These are phyloP conservation scores for Monascus purpureus DNA, from an alignment of 495 filamentous ascomycete genomes.

Conservation along the genomic window DNA sequence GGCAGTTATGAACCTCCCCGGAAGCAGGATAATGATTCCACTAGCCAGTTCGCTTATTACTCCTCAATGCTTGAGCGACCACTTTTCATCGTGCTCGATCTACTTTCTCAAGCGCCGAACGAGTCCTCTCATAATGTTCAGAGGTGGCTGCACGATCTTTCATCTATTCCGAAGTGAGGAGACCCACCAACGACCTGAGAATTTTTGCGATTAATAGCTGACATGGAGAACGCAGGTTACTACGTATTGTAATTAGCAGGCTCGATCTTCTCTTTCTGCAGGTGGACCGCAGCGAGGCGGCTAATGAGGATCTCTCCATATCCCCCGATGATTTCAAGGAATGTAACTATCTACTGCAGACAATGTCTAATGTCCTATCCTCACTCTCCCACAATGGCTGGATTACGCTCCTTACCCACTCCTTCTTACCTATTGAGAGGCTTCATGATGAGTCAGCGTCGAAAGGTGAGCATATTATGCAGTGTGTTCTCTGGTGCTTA, in stretches of 20 bases:
- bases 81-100: conserved; percentile 69
- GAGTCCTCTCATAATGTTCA: conserved; percentile 64
- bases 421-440: conserved; percentile 18
- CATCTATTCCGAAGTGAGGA: conserved; percentile 31
- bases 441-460: conserved; percentile 12
- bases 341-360: conserved; percentile 64
- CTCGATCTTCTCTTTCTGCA: conserved; percentile 24
- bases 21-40: conserved; percentile 29
- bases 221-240: conserved; percentile 18
- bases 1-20: conserved; percentile 42
- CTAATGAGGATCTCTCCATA: conserved; percentile 10
- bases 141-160: conserved; percentile 68
- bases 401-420: conserved; percentile 24
- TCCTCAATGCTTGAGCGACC: conserved; percentile 65
- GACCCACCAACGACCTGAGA: background rate
- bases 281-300: conserved; percentile 7
- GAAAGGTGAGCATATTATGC: conserved; percentile 15
- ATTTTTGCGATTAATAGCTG: conserved; percentile 2
- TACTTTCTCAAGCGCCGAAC: conserved; percentile 54
- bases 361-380: conserved; percentile 55
- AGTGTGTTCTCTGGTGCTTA: background rate
- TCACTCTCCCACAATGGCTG: conserved; percentile 29
- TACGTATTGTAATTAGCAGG: conserved; percentile 23
- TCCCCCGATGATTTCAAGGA: conserved; percentile 54
- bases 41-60: conserved; percentile 23